phyloP scores from a whole-genome alignment of 2,329 filamentous ascomycete species.

The Ilyonectria mors-panacis region DNA sequence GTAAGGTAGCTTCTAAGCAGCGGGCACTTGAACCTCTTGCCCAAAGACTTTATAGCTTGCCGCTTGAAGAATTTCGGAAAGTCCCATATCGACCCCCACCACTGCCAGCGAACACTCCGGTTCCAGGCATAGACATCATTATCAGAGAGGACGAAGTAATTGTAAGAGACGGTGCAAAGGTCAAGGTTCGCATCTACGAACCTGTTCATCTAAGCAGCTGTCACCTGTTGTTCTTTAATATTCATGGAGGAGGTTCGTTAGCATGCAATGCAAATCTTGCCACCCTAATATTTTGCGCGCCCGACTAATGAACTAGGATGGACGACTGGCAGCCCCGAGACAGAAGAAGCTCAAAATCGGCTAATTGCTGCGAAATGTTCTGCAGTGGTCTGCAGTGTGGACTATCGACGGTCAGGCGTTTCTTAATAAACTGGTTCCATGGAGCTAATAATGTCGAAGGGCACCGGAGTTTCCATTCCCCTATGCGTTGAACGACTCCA shows the following conservation, averaged over 20 bases:
- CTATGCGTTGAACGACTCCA: slow-evolving; percentile 12
- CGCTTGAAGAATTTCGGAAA: slow-evolving; percentile 21
- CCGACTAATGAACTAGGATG: slow-evolving; percentile 5
- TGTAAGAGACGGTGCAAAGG: not conserved
- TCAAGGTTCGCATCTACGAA: slow-evolving; percentile 15
- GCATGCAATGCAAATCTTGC: not conserved
- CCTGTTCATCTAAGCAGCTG: not conserved
- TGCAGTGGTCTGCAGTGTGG: slow-evolving; percentile 22
- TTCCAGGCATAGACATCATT: slow-evolving; percentile 2
- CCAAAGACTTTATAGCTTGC: slow-evolving; percentile 4
- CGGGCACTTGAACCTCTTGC: not conserved
- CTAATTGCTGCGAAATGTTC: not conserved
- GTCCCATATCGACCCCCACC: slow-evolving; percentile 9
- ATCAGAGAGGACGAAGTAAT: not conserved
- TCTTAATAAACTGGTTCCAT: not conserved
- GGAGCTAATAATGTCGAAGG: not conserved
- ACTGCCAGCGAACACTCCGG: not conserved
- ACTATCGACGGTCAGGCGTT: slow-evolving; percentile 15
- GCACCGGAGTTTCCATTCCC: slow-evolving; percentile 27
- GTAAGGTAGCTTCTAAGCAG: slow-evolving; percentile 1
- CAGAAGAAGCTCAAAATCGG: slow-evolving; percentile 23
- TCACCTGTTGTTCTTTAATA: slow-evolving; percentile 22
- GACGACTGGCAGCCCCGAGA: slow-evolving; percentile 22
- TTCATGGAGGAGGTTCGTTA: slow-evolving; percentile 20
- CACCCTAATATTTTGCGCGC: not conserved